Base-by-base conservation (phyloP, 345 rosid genomes). In the Sonneratia caseolaris region DNA sequence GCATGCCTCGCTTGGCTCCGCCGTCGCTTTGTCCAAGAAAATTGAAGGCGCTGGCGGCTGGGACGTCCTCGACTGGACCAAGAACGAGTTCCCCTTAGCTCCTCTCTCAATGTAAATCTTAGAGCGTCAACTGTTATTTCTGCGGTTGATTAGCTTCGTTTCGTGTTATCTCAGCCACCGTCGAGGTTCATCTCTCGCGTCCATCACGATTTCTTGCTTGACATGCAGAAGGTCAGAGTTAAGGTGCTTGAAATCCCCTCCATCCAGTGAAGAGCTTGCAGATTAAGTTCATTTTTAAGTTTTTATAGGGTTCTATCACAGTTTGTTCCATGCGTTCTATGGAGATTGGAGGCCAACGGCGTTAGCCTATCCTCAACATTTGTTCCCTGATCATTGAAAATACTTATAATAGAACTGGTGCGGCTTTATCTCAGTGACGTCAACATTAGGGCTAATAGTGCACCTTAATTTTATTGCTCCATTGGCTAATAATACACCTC, bases 51-150 rank as follows among this genome's bases (percentile, higher is more conserved):
- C 86, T 56, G 91, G 88, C 64, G 84, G 93, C 81, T 93, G 97
- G 97, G 92, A 91, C 76, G 84, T 84, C 57, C 83, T 91, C 72
- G 98, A 88, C 75, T 93, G 97, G 97, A 84, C 85, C 76, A 81
- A 91, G 83, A 48, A 76, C 68, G 98, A 91, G 79, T 24, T 27
- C 13, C n/a, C 32, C 32, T 37, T n/a, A 40, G 37, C 68, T 43
- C 32, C 32, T 27, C 27, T 64, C 36, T 70, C 38, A 38, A n/a
- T 69, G 55, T 68, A 1, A 16, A 18, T 1, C 7, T 70, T 21
- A 11, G 7, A 35, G 37, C 27, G 5, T 51, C 19, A 40, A 36
- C 62, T 21, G 37, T 5, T 43, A 22, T 80, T 73, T 21, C 32
- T 27, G 62, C 69, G 38, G 2, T 68, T 69, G 61, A 53, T 36